Percentiles rank a stretch among this genome's conserved stretches.
Conservation (phyloP, 805 yeast species). For the Candida dajiaensis region DNA sequence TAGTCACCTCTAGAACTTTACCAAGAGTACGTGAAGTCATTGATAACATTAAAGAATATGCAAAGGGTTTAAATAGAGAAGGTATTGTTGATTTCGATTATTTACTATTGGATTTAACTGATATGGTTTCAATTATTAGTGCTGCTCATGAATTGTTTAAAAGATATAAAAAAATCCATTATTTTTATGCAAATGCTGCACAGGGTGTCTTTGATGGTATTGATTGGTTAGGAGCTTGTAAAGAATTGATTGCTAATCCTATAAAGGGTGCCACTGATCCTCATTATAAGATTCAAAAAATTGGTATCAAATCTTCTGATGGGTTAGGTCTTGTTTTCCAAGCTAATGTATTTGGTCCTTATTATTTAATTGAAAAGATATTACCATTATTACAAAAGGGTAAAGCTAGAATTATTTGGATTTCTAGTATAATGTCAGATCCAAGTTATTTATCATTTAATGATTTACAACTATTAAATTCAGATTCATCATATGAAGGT, state of each 20-base stretch:
- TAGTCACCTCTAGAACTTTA: slow-evolving; percentile 85
- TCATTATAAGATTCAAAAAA: slow-evolving; percentile 73
- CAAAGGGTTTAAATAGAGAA: slow-evolving; percentile 33
- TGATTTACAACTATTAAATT: slow-evolving; percentile 65
- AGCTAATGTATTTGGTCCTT: slow-evolving; percentile 96
- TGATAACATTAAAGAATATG: slow-evolving; percentile 44
- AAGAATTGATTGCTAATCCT: slow-evolving; percentile 62
- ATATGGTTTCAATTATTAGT: slow-evolving; percentile 76
- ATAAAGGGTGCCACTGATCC: slow-evolving; percentile 85
- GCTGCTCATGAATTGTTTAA: slow-evolving; percentile 68
- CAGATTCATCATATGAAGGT: slow-evolving; percentile 78
- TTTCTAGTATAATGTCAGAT: slow-evolving; percentile 76
- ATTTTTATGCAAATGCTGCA: slow-evolving; percentile 81
- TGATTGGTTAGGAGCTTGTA: slow-evolving; percentile 75
- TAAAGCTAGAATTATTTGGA: slow-evolving; percentile 76
- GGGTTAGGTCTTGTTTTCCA: slow-evolving; percentile 86
- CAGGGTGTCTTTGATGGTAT: slow-evolving; percentile 84
- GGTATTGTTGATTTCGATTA: slow-evolving; percentile 81
- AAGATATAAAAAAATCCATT: slow-evolving; percentile 65
- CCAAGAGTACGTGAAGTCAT: slow-evolving; percentile 80
- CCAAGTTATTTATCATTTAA: slow-evolving; percentile 67
- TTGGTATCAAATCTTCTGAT: slow-evolving; percentile 72
- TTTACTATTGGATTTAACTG: slow-evolving; percentile 79
- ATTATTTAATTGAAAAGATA: slow-evolving; percentile 69
- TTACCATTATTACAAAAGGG: slow-evolving; percentile 43